Evolutionary conservation across 768 basidiomycete species (phyloP), one percentile per base, ranked within the genome.

Genomic region (Lactifluus piperatus): DNA sequence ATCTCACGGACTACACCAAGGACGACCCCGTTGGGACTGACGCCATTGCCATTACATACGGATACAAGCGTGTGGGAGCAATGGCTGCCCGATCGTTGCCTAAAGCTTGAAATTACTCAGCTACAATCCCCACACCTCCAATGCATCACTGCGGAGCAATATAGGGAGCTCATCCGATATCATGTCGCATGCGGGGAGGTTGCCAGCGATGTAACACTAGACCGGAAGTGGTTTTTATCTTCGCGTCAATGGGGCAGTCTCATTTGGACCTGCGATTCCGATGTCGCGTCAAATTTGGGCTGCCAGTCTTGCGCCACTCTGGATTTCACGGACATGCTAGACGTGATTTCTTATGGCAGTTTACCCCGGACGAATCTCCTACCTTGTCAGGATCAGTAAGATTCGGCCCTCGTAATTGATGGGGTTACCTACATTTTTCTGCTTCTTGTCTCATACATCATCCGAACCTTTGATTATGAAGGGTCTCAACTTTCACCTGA

Each of bases 21-120:
- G 16, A 10, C 4, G 60, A 64, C 34, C 60, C 61, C 5, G 56
- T 62, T 11, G 60, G 56, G 24, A 60, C 52, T 43, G 62, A 57
- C 36, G 56, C 43, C 22, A 34, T 62, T 24, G 60, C 55, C 1
- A 26, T 45, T 13, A 30, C 39, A 4, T 57, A 53, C 3, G 63
- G 43, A 47, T 39, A 18, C 27, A n/a, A 32, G 18, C 18, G n/a
- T 22, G 32, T 50, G 1, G 55, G 32, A 7, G 13, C 2, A 26
- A 20, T 34, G 18, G 60, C 63, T 5, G 43, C 56, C 11, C 34
- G 9, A 39, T 43, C 26, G 14, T 37, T 39, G n/a, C 24, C 24
- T 64, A 18, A 43, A 32, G 24, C 48, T 46, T 37, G n/a, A n/a
- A n/a, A n/a, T n/a, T n/a, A n/a, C n/a, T 32, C 29, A 2, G 30